Evolutionary conservation across 2,329 filamentous ascomycete species (phyloP), one percentile per base, ranked within the genome.

Genomic region (Colletotrichum trifolii): DNA sequence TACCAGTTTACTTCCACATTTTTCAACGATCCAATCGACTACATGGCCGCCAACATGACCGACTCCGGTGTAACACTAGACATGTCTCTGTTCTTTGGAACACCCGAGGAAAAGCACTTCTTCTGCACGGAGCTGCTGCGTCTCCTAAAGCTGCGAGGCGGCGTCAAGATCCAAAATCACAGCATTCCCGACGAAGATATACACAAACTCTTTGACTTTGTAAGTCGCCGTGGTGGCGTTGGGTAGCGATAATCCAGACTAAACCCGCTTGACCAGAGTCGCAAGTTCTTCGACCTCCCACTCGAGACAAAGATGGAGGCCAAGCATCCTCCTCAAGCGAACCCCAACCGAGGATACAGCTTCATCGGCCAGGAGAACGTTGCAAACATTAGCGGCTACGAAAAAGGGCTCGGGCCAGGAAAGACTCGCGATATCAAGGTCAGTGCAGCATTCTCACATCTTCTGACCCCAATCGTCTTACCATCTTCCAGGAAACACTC

Each of bases 321-420:
- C 8, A 70, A 73, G 36, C 73, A 77, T 53, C 73, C 73, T 5
- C 69, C 69, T 1, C 62, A 73, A 38, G 66, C 73, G 9, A 73
- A 70, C 7, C 73, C 72, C 1, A 73, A 77, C 47, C 69, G 74
- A 38, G 74, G 74, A 2, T 76, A 73, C 42, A 73, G 72, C 55
- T 70, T 67, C 34, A 65, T 75, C 12, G 74, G 75, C 25, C 72
- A 74, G 17, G 74, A 76, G 57, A 73, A 73, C 25, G 67, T 62
- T 6, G 64, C 60, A 15, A 50, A 64, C 71, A 74, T 76, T 25
- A 69, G 67, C 56, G 70, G 72, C 8, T 70, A 66, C 36, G 66
- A 64, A 38, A 67, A 68, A 40, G 64, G 59, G 13, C n/a, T 43
- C 5, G 49, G 36, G 0, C 60, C 59, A 1, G 53, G 39, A n/a